Conservation (phyloP, 352 stramenopile genomes). For the Peronospora tabacina region DNA sequence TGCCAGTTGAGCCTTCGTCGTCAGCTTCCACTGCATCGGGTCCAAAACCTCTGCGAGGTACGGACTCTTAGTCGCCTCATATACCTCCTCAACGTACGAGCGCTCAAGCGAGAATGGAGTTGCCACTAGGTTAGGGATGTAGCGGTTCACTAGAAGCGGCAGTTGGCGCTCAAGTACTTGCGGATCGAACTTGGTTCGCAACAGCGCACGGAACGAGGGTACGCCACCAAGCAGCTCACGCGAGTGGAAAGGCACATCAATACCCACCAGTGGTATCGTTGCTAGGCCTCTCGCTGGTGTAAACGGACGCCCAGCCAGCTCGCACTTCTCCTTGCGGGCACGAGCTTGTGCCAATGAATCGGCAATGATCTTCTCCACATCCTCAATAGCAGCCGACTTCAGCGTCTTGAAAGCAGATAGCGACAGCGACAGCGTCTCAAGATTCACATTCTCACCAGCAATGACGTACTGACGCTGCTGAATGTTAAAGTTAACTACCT, state of each 20-base stretch:
- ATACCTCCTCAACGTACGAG: conserved; percentile 70
- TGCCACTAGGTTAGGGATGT: conserved; percentile 84
- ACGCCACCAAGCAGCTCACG: conserved; percentile 75
- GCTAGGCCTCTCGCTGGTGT: conserved; percentile 51
- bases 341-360: conserved; percentile 51
- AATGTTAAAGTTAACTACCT: conserved; percentile 88
- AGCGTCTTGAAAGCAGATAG: conserved; percentile 44
- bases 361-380: conserved; percentile 43
- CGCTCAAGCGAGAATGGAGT: conserved; percentile 71
- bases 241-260: conserved; percentile 88
- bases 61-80: conserved; percentile 61
- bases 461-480: conserved; percentile 81
- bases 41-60: conserved; percentile 59
- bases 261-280: conserved; percentile 84
- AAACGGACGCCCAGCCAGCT: conserved; percentile 49
- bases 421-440: conserved; percentile 67
- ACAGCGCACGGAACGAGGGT: conserved; percentile 63
- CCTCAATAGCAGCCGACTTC: conserved; percentile 38
- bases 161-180: conserved; percentile 62
- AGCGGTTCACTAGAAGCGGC: conserved; percentile 59
- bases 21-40: conserved; percentile 62
- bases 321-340: conserved; percentile 51
- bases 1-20: conserved; percentile 55
- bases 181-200: conserved; percentile 64
- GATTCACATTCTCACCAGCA: conserved; percentile 70